Evolutionary conservation across 2,329 filamentous ascomycete species (phyloP).

Genomic region (Phyllosticta citribraziliensis): DNA sequence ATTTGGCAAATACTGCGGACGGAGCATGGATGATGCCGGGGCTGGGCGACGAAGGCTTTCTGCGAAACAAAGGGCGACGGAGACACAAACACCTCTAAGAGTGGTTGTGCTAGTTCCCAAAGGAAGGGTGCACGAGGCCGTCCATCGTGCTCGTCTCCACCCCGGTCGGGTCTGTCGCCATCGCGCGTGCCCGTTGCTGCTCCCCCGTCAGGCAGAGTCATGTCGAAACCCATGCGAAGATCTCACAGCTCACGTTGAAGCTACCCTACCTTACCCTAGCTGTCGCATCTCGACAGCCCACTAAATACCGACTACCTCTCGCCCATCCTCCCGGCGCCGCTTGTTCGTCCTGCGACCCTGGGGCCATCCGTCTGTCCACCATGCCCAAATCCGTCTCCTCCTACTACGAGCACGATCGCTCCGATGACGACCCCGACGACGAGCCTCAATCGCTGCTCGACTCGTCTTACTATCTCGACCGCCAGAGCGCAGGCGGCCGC

Average conservation of each 20-base stretch:
- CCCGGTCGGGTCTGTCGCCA: not conserved
- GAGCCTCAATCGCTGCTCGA: constrained; percentile 4
- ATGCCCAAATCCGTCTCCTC: constrained; percentile 28
- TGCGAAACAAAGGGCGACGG: not conserved
- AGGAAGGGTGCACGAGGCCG: not conserved
- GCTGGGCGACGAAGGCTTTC: not conserved
- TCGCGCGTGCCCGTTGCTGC: constrained; percentile 3
- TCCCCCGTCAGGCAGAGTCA: constrained; percentile 1
- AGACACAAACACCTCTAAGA: not conserved
- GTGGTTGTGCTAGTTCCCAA: not conserved
- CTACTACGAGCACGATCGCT: constrained; percentile 24
- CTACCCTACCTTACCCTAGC: not conserved
- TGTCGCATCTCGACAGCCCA: not conserved
- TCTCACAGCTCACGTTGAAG: not conserved
- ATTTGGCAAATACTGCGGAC: not conserved
- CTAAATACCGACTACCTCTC: not conserved
- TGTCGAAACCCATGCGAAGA: constrained; percentile 1
- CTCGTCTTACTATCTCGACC: constrained; percentile 7
- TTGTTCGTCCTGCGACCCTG: not conserved
- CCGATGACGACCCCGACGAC: constrained; percentile 23
- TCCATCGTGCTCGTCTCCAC: not conserved
- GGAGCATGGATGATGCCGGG: not conserved
- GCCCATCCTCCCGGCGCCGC: not conserved
- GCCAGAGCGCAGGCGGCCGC: constrained; percentile 21
- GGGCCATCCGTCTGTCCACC: constrained; percentile 10